These are phyloP conservation scores for Suillus clintonianus DNA, from an alignment of 768 basidiomycete species.

Conservation along the genomic window DNA sequence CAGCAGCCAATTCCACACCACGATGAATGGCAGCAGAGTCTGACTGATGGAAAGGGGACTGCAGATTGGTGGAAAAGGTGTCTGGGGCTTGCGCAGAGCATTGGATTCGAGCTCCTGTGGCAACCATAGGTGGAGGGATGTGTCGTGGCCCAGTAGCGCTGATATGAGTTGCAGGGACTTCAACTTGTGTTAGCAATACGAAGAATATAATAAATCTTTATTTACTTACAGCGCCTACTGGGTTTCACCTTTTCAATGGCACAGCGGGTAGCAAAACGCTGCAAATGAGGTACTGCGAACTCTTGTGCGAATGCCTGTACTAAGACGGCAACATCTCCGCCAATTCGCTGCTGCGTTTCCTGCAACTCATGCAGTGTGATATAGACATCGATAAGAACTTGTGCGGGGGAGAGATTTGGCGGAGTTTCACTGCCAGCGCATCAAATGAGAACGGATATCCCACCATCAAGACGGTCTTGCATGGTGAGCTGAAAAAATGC, in stretches of 20 bases:
- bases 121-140: neutral
- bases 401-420: neutral
- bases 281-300: constrained; percentile 7
- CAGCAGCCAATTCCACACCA: neutral
- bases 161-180: neutral
- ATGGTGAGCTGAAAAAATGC: constrained; percentile 5
- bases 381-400: constrained; percentile 8
- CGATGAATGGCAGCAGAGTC: neutral
- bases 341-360: neutral
- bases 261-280: constrained; percentile 1
- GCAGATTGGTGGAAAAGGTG: neutral
- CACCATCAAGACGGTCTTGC: constrained; percentile 8
- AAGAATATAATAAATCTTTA: neutral
- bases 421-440: constrained; percentile 5
- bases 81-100: neutral
- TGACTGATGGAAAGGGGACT: neutral
- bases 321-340: neutral
- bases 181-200: neutral
- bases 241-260: constrained; percentile 2
- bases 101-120: neutral
- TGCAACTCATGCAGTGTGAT: neutral
- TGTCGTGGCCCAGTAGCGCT: neutral
- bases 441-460: constrained; percentile 7
- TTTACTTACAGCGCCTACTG: neutral
- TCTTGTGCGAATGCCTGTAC: constrained; percentile 11